Conservation (phyloP, 164 flowering plant species). For the Nymphaea colorata region DNA sequence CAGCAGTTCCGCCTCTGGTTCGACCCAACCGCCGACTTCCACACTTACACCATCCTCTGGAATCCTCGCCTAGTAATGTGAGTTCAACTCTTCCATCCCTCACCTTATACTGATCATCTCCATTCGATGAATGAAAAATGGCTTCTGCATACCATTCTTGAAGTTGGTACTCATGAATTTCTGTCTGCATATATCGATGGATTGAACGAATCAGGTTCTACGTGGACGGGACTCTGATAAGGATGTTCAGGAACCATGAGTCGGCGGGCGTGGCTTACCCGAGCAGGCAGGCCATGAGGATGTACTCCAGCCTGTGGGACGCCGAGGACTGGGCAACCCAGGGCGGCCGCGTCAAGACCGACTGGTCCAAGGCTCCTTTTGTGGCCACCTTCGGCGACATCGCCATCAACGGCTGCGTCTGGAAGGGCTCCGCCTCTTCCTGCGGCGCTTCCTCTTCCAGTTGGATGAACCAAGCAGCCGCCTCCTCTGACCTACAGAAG, state of each 20-base stretch:
- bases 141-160: too few relatives aligned
- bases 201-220: not conserved
- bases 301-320: constrained; percentile 4
- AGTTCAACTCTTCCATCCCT: too few relatives aligned
- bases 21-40: too few relatives aligned
- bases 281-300: constrained; percentile 1
- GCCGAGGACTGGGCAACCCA: constrained; percentile 5
- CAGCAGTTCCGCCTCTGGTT: too few relatives aligned
- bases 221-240: constrained; percentile 1
- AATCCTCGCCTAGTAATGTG: too few relatives aligned
- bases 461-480: too few relatives aligned
- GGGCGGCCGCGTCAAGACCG: constrained; percentile 3
- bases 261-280: constrained; percentile 1
- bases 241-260: constrained; percentile 2
- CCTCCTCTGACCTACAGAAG: too few relatives aligned
- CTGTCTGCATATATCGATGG: too few relatives aligned
- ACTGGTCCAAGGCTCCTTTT: constrained; percentile 3
- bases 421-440: not conserved
- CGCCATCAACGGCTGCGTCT: not conserved
- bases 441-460: not conserved
- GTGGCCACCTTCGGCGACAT: constrained; percentile 1
- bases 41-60: too few relatives aligned
- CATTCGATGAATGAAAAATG: too few relatives aligned
- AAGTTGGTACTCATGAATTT: too few relatives aligned
- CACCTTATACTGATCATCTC: too few relatives aligned